Conservation (phyloP, 2,329 filamentous ascomycete species). For the Talaromyces rugulosus region DNA sequence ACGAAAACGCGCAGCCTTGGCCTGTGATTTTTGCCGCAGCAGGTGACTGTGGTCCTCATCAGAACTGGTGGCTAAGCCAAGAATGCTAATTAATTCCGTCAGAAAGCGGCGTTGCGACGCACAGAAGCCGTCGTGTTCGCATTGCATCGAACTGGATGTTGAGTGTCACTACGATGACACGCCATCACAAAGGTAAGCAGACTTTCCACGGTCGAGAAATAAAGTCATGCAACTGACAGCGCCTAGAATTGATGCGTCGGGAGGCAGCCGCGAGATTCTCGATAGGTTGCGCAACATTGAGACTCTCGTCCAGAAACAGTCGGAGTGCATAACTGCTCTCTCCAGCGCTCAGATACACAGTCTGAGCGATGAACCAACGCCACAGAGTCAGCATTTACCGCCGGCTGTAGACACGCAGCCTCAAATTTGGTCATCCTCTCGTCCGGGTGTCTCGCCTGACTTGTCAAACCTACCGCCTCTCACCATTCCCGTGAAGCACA, state of each 20-base stretch:
- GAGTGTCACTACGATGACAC: constrained; percentile 15
- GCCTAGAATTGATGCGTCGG: constrained; percentile 5
- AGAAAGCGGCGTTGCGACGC: constrained; percentile 16
- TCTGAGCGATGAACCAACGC: background rate
- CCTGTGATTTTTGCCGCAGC: constrained; percentile 13
- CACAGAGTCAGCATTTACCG: background rate
- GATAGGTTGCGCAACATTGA: constrained; percentile 6
- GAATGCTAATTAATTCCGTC: background rate
- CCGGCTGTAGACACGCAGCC: background rate
- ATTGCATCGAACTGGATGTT: constrained; percentile 13
- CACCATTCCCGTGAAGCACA: constrained; percentile 7
- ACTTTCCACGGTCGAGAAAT: background rate
- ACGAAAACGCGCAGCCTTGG: constrained; percentile 12
- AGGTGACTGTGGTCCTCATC: constrained; percentile 1
- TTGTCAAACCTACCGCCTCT: constrained; percentile 5
- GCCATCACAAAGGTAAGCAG: constrained; percentile 11
- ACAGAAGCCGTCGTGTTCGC: constrained; percentile 13
- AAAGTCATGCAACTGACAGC: background rate
- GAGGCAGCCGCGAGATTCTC: constrained; percentile 1
- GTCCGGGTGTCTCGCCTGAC: background rate
- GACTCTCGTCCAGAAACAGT: constrained; percentile 8
- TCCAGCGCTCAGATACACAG: background rate
- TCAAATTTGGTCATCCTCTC: background rate
- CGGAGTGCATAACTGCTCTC: constrained; percentile 4
- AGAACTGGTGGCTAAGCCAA: background rate